Evolutionary conservation across 805 yeast genomes (phyloP), one percentile per base, ranked within the genome.

Genomic region (Candida railenensis): DNA sequence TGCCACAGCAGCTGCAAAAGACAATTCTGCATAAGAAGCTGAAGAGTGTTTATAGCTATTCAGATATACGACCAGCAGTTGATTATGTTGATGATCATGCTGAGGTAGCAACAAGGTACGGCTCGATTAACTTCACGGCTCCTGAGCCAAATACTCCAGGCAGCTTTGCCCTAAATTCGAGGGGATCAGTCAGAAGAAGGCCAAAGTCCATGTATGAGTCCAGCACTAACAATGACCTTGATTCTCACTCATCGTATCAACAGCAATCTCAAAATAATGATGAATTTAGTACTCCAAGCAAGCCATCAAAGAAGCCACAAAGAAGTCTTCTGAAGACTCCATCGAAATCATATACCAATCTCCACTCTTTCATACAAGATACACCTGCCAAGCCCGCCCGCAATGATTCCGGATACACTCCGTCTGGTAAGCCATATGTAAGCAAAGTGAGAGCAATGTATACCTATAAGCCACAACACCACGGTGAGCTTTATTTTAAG

Each of bases 391-490:
- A 14, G 25, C 37, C 34, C 3, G 25, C 41, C 11, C 45, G 47
- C 20, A 30, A 28, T 16, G 45, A 42, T 32, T 20, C 20, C 15
- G 45, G 45, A 8, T 40, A 61, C 14, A 69, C 77, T 0, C 76
- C 75, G 0, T 60, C 65, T 5, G 60, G 56, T 33, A 58, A 59
- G 25, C 61, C 58, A 25, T 72, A 60, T 43, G 53, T 62, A 16
- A 50, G 59, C 16, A 69, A 68, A 48, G 77, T 76, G 5, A 61
- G 51, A 43, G 73, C 77, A 1, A 58, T 62, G 49, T 73, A 71
- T 51, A 53, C 67, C 8, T 73, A 67, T 53, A 65, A 62, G 47
- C 69, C 76, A 2, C 73, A 70, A 45, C 70, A 69, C 41, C 63
- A 59, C 5, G 76, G 76, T 15, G 77, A 73, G 51, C 58, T 73